Evolutionary conservation across 441 rosid species (phyloP), one percentile per base, ranked within the genome.

Genomic region (Raphanus hybrid): DNA sequence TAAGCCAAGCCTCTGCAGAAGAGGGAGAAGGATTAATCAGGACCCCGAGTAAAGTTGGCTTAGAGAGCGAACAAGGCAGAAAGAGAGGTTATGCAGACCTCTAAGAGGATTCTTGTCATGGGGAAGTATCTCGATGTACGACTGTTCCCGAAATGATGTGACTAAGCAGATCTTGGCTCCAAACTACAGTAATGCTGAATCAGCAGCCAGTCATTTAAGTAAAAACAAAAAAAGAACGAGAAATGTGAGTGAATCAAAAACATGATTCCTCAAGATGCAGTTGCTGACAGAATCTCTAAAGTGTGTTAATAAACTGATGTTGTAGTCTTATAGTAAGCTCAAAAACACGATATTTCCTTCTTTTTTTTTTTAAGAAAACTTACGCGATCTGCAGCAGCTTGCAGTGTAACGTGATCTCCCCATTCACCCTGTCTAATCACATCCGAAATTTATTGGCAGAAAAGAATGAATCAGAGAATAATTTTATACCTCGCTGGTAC

Each of bases 311-410:
- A 29, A 69, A 35, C 48, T 29, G 34, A 37, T 37, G 11, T 37
- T 23, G 26, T 8, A 70, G 58, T 58, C 35, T 27, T 27, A 35
- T 50, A 50, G n/a, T 70, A 48, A 59, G 32, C 50, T 58, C 61
- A 27, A 27, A 23, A 50, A 23, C 18, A 29, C 10, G 73, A 20
- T 34, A 3, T 64, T 8, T 65, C 34, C 26, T 23, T 23, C 26
- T 23, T 23, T 23, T 70, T 10, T 66, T 18, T 66, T 15, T 1
- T 1, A 37, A 6, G 9, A 37, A 37, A 1, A 85, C 92, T 88
- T 84, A 92, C 97, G 61, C 87, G 82, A 86, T 92, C 97, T 70
- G 97, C 97, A 34, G 97, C 96, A 76, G 97, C 97, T 88, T 94
- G 98, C 59, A 92, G 84, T 77, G 97, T 92, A 16, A 94, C 81